These are phyloP conservation scores for Mycena alexandri DNA, from an alignment of 768 basidiomycete species.

Conservation along the genomic window DNA sequence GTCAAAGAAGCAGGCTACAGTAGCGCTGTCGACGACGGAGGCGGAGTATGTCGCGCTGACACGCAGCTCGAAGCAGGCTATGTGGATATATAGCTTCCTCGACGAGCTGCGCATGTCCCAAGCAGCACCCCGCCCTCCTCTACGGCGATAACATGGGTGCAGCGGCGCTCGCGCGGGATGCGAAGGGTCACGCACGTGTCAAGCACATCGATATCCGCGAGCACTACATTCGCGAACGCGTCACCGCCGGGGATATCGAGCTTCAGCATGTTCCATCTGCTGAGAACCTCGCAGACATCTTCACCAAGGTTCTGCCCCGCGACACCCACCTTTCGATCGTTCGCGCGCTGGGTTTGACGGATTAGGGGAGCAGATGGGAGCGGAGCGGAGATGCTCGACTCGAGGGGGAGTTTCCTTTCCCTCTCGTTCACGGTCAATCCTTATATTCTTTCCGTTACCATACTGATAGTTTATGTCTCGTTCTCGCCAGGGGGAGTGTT, in stretches of 20 bases:
- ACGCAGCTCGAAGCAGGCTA: conserved; percentile 44
- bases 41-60: conserved; percentile 40
- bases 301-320: conserved; percentile 44
- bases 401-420: too few relatives aligned
- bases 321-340: neutral
- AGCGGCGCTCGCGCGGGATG: conserved; percentile 22
- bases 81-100: conserved; percentile 48
- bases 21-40: too few relatives aligned
- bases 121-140: conserved; percentile 34
- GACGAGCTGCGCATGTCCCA: conserved; percentile 41
- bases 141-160: conserved; percentile 47
- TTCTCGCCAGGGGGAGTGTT: too few relatives aligned
- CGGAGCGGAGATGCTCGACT: too few relatives aligned
- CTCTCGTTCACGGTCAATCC: too few relatives aligned
- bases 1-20: too few relatives aligned
- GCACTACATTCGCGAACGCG: conserved; percentile 8
- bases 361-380: too few relatives aligned
- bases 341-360: conserved; percentile 14
- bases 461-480: too few relatives aligned
- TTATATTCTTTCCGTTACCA: too few relatives aligned
- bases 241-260: conserved; percentile 14
- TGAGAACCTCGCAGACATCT: conserved; percentile 43
- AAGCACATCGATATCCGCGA: conserved; percentile 36
- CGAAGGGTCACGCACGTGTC: conserved; percentile 21
- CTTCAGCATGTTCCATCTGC: conserved; percentile 34